phyloP scores from a whole-genome alignment of 495 filamentous ascomycete genomes.

The Penicillium ochrochloron region DNA sequence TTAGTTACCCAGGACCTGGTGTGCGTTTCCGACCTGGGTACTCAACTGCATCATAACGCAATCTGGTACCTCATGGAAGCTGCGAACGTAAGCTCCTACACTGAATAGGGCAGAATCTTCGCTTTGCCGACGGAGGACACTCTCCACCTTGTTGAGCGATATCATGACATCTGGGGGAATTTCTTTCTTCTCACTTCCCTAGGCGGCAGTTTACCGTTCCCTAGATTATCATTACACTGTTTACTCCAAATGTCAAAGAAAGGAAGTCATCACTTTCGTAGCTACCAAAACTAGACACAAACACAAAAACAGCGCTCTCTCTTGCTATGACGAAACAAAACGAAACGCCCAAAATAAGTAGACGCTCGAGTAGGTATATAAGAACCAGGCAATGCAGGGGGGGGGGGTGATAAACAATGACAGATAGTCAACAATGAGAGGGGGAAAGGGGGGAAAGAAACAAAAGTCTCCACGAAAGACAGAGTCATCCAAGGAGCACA shows the following conservation, averaged over 20 bases:
- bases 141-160: no score
- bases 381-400: slow-evolving; percentile 17
- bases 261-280: slow-evolving; percentile 24
- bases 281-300: slow-evolving; percentile 15
- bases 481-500: not conserved
- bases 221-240: not conserved
- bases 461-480: not conserved
- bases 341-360: slow-evolving; percentile 17
- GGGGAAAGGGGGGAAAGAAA: not conserved
- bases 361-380: slow-evolving; percentile 31
- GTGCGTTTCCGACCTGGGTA: no score
- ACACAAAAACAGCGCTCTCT: not conserved
- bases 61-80: no score
- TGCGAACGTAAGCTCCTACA: no score
- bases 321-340: slow-evolving; percentile 22
- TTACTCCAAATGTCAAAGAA: not conserved
- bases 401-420: not conserved
- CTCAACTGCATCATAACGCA: no score
- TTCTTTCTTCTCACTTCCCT: no score
- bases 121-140: no score
- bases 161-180: no score
- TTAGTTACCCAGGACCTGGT: no score
- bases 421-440: not conserved
- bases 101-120: no score
- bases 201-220: no score